Percentiles rank a stretch among this genome's conserved stretches.
Evolutionary conservation across 2,329 filamentous ascomycete genomes (phyloP).

Genomic region (Cladobotryum mycophilum): DNA sequence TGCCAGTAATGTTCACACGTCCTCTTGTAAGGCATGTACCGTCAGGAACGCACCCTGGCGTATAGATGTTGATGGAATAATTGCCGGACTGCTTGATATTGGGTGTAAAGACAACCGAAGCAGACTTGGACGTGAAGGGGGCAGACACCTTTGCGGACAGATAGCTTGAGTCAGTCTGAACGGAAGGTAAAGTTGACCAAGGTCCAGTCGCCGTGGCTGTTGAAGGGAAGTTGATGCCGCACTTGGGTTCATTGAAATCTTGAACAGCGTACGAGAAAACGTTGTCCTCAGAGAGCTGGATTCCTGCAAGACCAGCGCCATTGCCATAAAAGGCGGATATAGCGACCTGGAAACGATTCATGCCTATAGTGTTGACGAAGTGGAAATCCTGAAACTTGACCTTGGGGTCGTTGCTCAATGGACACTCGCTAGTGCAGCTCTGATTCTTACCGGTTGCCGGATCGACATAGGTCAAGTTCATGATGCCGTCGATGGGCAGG

Average conservation of each 20-base stretch:
- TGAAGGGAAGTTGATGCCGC: conserved; percentile 57
- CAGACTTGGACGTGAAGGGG: conserved; percentile 50
- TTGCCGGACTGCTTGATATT: conserved; percentile 85
- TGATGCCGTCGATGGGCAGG: conserved; percentile 80
- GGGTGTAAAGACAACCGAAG: conserved; percentile 71
- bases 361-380: conserved; percentile 82
- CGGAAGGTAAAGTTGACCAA: conserved; percentile 65
- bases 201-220: conserved; percentile 63
- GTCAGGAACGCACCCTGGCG: conserved; percentile 82
- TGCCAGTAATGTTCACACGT: conserved; percentile 72
- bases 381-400: conserved; percentile 78
- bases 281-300: conserved; percentile 81
- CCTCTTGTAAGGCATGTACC: conserved; percentile 70
- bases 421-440: conserved; percentile 76
- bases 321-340: conserved; percentile 81
- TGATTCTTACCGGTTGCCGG: conserved; percentile 59
- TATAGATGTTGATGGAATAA: conserved; percentile 87
- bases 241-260: conserved; percentile 82
- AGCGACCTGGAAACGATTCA: conserved; percentile 80
- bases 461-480: conserved; percentile 91
- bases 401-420: conserved; percentile 65
- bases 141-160: conserved; percentile 59
- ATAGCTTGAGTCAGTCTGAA: conserved; percentile 68
- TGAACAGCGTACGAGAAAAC: conserved; percentile 81
- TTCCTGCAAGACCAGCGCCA: conserved; percentile 77